Evolutionary conservation across 331 rosid species (phyloP).

Genomic region (Dryas integrifolia): DNA sequence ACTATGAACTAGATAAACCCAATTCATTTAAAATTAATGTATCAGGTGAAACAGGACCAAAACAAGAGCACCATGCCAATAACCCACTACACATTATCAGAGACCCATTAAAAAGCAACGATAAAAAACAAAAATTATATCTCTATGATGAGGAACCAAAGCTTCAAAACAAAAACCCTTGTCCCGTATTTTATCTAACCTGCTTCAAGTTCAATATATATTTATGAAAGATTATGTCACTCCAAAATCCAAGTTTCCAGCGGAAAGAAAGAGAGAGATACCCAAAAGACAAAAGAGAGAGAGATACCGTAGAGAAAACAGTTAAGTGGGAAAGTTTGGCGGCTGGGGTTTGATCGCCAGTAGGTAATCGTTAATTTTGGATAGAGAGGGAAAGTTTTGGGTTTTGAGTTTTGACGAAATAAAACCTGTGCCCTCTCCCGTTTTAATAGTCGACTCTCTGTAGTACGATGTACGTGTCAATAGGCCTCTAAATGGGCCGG

Average conservation of each 20-base stretch:
- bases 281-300: slow-evolving; percentile 5
- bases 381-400: neutral
- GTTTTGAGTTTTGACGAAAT: neutral
- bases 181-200: neutral
- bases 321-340: neutral
- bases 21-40: too few relatives aligned
- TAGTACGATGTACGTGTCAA: too few relatives aligned
- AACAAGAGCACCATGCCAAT: too few relatives aligned
- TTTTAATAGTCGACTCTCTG: too few relatives aligned
- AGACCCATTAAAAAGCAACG: neutral
- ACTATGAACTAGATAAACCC: neutral
- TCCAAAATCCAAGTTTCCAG: neutral
- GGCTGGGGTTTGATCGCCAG: neutral
- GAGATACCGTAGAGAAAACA: neutral
- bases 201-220: neutral
- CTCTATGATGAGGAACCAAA: neutral
- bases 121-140: too few relatives aligned
- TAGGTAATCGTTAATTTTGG: neutral
- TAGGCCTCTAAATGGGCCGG: too few relatives aligned
- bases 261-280: neutral
- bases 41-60: too few relatives aligned
- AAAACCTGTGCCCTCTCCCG: neutral
- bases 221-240: neutral
- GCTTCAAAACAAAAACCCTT: neutral
- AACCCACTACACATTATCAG: neutral